Evolutionary conservation across 176 grass and related monocot genomes (phyloP).

Genomic region (Musa beccarii): DNA sequence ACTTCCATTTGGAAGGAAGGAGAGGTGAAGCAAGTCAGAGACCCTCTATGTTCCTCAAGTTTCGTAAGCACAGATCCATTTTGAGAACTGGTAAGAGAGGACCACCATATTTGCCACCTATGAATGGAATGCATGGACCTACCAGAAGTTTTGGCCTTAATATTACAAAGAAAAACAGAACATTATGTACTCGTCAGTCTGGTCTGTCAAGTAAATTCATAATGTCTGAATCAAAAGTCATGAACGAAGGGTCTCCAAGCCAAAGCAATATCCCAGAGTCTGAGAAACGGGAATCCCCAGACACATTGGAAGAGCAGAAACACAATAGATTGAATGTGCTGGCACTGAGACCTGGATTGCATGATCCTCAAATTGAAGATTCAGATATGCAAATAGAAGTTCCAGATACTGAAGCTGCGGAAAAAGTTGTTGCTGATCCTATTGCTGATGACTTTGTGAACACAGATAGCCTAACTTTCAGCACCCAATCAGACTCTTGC

Average conservation of each 20-base stretch:
- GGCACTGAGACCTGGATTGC: not conserved
- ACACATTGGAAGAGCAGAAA: not conserved
- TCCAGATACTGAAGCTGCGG: too few relatives aligned
- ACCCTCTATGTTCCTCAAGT: not conserved
- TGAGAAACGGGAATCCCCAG: not conserved
- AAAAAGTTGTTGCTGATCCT: not conserved
- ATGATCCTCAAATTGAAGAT: slow-evolving; percentile 4
- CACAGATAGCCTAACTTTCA: not conserved
- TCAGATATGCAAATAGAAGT: not conserved
- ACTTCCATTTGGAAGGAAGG: slow-evolving; percentile 3
- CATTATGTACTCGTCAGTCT: not conserved
- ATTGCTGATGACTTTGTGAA: not conserved
- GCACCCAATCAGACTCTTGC: not conserved
- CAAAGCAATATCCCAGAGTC: not conserved
- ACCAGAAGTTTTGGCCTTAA: not conserved
- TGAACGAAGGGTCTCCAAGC: not conserved
- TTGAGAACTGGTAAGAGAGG: slow-evolving; percentile 6
- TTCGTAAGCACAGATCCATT: slow-evolving; percentile 11
- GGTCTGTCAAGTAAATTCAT: not conserved
- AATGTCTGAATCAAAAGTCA: not conserved
- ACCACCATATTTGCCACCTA: not conserved
- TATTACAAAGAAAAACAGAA: not conserved
- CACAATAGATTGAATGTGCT: not conserved
- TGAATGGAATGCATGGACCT: not conserved
- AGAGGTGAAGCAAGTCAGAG: not conserved